Conservation (phyloP, 2,329 filamentous ascomycete genomes). For the Samsoniella hepiali region DNA sequence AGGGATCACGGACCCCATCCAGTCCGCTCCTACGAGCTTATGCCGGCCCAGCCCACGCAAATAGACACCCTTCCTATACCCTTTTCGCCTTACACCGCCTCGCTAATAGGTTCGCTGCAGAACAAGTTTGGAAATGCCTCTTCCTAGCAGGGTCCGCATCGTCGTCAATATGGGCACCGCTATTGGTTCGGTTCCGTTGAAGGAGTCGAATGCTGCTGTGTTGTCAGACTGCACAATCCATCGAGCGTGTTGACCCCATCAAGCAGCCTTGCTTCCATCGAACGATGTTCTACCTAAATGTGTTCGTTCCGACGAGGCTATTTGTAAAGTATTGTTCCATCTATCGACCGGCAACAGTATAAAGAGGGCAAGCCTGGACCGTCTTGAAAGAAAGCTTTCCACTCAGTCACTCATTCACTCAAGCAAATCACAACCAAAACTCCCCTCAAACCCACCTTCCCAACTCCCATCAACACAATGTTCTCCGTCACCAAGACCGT, state of each 20-base stretch:
- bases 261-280: neutral
- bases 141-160: neutral
- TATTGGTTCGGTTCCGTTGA: neutral
- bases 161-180: no score
- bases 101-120: neutral
- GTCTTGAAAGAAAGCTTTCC: no score
- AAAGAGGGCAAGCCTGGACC: neutral
- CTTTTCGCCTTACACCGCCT: no score
- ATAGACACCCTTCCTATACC: neutral
- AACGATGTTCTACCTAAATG: neutral
- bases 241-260: neutral
- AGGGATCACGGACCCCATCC: neutral
- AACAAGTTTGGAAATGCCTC: neutral
- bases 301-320: neutral
- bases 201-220: neutral
- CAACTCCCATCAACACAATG: slow-evolving; percentile 22
- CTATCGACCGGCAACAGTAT: neutral
- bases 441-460: neutral
- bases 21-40: neutral
- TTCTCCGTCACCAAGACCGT: slow-evolving; percentile 21
- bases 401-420: no score
- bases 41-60: neutral
- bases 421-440: neutral
- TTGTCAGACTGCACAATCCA: neutral
- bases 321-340: neutral